A percentile compares a stretch with the other conserved stretches of the same genome.
Evolutionary conservation across 2,329 filamentous ascomycete genomes (phyloP).

Genomic region (Ambrosiella beaveri): DNA sequence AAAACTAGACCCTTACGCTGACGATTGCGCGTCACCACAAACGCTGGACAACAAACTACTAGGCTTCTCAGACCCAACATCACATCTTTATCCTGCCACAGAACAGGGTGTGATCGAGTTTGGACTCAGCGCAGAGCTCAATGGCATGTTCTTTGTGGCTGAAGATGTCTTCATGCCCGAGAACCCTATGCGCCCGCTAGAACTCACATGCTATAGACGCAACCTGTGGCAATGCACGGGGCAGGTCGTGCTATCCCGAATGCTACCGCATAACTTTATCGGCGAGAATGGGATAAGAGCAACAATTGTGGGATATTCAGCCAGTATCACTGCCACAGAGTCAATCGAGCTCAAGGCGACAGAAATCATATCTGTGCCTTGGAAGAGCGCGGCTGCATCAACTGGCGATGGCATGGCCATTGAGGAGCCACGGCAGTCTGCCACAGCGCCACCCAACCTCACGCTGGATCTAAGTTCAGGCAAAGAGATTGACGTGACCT

Average conservation of each 20-base stretch:
- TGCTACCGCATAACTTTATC: constrained; percentile 5
- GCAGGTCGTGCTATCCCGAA: constrained; percentile 45
- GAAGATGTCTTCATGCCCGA: constrained; percentile 59
- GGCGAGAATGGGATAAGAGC: constrained; percentile 29
- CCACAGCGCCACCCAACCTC: constrained; percentile 34
- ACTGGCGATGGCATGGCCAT: constrained; percentile 17
- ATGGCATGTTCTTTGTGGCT: constrained; percentile 78
- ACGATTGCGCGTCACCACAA: constrained; percentile 31
- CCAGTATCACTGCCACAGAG: constrained; percentile 71
- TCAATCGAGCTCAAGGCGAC: constrained; percentile 83
- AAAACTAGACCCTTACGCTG: constrained; percentile 17
- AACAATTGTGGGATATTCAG: constrained; percentile 59
- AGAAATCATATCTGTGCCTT: constrained; percentile 91
- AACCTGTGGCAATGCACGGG: constrained; percentile 94
- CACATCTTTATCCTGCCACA: constrained; percentile 46
- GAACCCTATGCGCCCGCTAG: constrained; percentile 41
- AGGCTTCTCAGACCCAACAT: constrained; percentile 49
- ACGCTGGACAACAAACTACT: constrained; percentile 54
- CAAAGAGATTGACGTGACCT: constrained; percentile 60
- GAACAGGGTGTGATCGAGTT: constrained; percentile 46
- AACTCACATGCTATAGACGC: constrained; percentile 85
- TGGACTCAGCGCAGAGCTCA: constrained; percentile 55
- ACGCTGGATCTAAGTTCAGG: constrained; percentile 37
- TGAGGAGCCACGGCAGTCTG: constrained; percentile 32
- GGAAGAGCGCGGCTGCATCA: constrained; percentile 57